Base-by-base conservation (phyloP, 1,139 yeast genomes). In the Blastobotrys serpentis region DNA sequence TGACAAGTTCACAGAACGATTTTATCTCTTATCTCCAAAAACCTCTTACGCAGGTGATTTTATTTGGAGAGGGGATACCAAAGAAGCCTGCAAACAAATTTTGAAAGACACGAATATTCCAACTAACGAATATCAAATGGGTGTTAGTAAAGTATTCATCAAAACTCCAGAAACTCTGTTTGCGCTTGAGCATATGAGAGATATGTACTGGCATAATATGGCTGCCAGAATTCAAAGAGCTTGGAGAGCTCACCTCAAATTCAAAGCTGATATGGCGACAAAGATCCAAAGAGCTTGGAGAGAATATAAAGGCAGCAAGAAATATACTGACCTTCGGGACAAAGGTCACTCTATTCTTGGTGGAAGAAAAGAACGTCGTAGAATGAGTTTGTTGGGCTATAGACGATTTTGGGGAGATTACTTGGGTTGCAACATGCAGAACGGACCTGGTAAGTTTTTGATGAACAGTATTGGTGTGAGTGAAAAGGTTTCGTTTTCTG, bases 1-100 rank as follows among this genome's bases (percentile, higher is more conserved):
- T 70, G 98, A 92, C 51, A 89, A 90, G 67, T 94, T 94, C 65
- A 97, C 89, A n/a, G 97, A 94, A 69, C 76, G 98, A 62, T 94
- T 94, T 66, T 92, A 88, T 66, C 71, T 94, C 49, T 74, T 94
- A 47, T 89, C 98, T 0, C 81, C 90, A 2, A 79, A 82, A 57
- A 90, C 98, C 30, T 94, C 97, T 3, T 94, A 94, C 69, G 99
- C 98, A 2, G 98, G 99, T 67, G 98, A 94, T 59, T 94, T 86
- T 63, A 90, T 87, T 46, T 94, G 97, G 97, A 74, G 75, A 44
- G 98, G 98, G 22, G 95, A 87, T 60, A 82, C 87, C 46, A 73
- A 81, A 46, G 77, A 86, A 29, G 98, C 98, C 0, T 88, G 89
- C 2, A 72, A 75, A 51, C 84, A 86, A 59, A 92, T 94, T 56